Percentiles rank a stretch among this genome's conserved stretches.
These are phyloP conservation scores for Pharnaceum exiguum DNA, from an alignment of 148 eudicot genomes.

Conservation along the genomic window DNA sequence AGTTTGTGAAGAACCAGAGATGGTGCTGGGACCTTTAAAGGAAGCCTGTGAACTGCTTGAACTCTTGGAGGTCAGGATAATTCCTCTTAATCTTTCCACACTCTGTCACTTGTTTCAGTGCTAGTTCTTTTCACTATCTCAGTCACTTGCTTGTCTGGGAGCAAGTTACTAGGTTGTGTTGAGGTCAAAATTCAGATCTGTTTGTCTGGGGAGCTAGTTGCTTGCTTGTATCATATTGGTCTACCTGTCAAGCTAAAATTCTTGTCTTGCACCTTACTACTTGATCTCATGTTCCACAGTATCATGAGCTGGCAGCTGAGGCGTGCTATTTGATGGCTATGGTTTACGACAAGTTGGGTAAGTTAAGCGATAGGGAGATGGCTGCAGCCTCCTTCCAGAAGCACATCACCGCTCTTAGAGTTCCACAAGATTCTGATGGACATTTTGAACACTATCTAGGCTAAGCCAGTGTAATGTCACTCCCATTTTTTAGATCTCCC, in stretches of 20 bases:
- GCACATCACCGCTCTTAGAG: conserved; percentile 55
- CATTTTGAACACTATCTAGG: conserved; percentile 23
- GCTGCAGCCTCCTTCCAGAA: conserved; percentile 71
- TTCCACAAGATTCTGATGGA: conserved; percentile 36
- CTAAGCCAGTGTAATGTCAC: too few relatives aligned
- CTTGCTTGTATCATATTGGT: neutral
- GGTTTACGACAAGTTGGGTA: conserved; percentile 62
- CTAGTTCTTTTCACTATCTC: neutral
- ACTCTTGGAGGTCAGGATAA: conserved; percentile 65
- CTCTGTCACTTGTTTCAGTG: neutral
- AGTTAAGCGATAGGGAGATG: conserved; percentile 53
- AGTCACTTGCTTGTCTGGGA: neutral
- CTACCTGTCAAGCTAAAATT: neutral
- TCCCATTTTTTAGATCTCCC: too few relatives aligned
- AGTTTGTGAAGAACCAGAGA: conserved; percentile 64
- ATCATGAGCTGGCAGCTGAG: conserved; percentile 86
- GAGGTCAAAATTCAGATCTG: too few relatives aligned
- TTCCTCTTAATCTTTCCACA: neutral
- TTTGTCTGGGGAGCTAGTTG: neutral
- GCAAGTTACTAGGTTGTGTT: neutral
- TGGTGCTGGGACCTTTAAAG: conserved; percentile 57
- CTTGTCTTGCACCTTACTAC: neutral
- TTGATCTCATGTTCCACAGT: conserved; percentile 32
- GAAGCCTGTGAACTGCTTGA: conserved; percentile 85
- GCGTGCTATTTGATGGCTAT: conserved; percentile 83